Evolutionary conservation across 768 basidiomycete genomes (phyloP).

Genomic region (Phaffia australis): DNA sequence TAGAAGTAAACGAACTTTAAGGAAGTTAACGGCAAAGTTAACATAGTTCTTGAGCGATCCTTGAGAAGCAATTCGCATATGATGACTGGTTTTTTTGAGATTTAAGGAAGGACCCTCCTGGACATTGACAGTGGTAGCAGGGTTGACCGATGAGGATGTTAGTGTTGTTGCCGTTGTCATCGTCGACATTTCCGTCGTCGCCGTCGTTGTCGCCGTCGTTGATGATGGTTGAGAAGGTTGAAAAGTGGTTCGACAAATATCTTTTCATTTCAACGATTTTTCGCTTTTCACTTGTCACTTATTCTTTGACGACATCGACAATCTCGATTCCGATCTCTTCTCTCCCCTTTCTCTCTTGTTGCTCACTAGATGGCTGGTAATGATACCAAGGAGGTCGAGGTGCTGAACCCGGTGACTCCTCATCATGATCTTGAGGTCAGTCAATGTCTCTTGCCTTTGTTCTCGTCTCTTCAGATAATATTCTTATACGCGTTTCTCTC

Average conservation of each 20-base stretch:
- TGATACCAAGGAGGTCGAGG: not conserved
- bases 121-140: too few relatives aligned
- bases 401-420: slow-evolving; percentile 16
- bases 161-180: too few relatives aligned
- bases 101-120: too few relatives aligned
- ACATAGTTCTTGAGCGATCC: slow-evolving; percentile 52
- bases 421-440: slow-evolving; percentile 20
- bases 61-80: slow-evolving; percentile 48
- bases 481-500: not conserved
- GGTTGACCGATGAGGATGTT: too few relatives aligned
- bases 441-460: not conserved
- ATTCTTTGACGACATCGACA: too few relatives aligned
- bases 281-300: too few relatives aligned
- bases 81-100: slow-evolving; percentile 26
- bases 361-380: not conserved
- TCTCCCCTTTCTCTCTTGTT: not conserved
- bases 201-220: too few relatives aligned
- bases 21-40: slow-evolving; percentile 46
- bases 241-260: too few relatives aligned
- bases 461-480: not conserved
- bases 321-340: not conserved
- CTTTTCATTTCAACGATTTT: too few relatives aligned
- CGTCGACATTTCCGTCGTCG: too few relatives aligned
- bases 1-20: slow-evolving; percentile 42
- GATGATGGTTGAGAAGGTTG: too few relatives aligned